Base-by-base conservation (phyloP, 257 asterid genomes). In the Parsonsia alboflavescens region DNA sequence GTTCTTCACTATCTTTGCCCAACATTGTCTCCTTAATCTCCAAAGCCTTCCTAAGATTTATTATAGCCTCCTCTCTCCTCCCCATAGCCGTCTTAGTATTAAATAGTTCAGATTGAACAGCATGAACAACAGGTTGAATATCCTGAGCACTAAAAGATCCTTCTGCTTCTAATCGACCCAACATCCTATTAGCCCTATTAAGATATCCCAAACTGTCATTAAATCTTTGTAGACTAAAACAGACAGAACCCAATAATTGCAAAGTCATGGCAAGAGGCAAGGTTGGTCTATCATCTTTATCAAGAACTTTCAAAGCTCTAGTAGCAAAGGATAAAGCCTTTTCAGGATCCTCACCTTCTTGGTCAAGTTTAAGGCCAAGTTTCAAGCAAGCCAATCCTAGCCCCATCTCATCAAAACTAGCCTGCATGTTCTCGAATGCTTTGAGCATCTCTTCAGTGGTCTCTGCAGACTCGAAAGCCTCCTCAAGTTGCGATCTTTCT, bases 51-150 rank as follows among this genome's bases (percentile, higher is more conserved):
- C 82, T 91, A 36, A 94, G 91, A 87, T 92, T 90, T 81, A 13
- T 80, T 65, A 94, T 79, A 68, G 96, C 97, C 79, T 94, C 98
- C 83, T 94, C 97, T 74, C 97, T 86, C 84, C 97, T 84, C 59
- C 98, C 97, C 84, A 94, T 63, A 0, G 96, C 97, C 0, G 97
- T 94, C 86, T 94, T 94, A 7, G 84, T 89, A 76, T 90, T 94
- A 86, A 82, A 92, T 82, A 94, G 82, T 56, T 87, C 97, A 65
- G 78, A 86, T 80, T 81, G 92, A 64, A 94, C 91, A 1, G 97
- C 97, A 64, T 94, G 93, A 50, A 86, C 79, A 85, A 92, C 79
- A 24, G 96, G 97, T 79, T 82, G 74, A 73, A 86, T 68, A 71
- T 90, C 91, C 61, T 89, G 87, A 72, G 68, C 74, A 79, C 74